Conservation (phyloP, 2,329 filamentous ascomycete genomes). For the Remersonia thermophila region DNA sequence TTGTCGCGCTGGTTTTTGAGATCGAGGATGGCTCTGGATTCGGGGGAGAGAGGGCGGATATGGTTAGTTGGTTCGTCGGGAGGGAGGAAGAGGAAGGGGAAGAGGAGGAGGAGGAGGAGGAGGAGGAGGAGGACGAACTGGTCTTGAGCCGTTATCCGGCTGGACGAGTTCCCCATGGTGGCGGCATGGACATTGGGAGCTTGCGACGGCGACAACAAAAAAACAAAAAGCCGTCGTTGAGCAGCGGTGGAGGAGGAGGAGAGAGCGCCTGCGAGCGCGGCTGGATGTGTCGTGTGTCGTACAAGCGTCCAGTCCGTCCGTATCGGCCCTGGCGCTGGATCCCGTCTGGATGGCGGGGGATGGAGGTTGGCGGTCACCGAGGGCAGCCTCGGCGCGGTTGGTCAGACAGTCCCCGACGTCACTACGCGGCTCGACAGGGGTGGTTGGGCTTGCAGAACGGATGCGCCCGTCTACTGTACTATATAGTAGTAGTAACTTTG, state of each 20-base stretch:
- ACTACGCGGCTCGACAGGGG: background rate
- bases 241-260: no score
- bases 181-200: slow-evolving; percentile 8
- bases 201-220: no score
- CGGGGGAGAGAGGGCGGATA: slow-evolving; percentile 2
- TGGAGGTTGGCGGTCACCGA: background rate
- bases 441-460: background rate
- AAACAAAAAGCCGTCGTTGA: no score
- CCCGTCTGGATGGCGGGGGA: background rate
- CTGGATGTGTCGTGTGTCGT: background rate
- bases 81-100: slow-evolving; percentile 1
- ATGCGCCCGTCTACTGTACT: no score
- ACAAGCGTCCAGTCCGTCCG: no score
- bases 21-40: slow-evolving; percentile 77
- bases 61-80: slow-evolving; percentile 2
- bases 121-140: slow-evolving; percentile 44
- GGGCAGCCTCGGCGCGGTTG: background rate
- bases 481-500: no score
- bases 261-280: no score
- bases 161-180: slow-evolving; percentile 42
- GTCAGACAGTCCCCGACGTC: background rate
- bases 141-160: slow-evolving; percentile 62
- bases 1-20: slow-evolving; percentile 97
- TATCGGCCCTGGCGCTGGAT: no score
- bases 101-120: slow-evolving; percentile 5